These are phyloP conservation scores for Dillenia suffruticosa DNA, from an alignment of 164 flowering plant species.

Conservation along the genomic window DNA sequence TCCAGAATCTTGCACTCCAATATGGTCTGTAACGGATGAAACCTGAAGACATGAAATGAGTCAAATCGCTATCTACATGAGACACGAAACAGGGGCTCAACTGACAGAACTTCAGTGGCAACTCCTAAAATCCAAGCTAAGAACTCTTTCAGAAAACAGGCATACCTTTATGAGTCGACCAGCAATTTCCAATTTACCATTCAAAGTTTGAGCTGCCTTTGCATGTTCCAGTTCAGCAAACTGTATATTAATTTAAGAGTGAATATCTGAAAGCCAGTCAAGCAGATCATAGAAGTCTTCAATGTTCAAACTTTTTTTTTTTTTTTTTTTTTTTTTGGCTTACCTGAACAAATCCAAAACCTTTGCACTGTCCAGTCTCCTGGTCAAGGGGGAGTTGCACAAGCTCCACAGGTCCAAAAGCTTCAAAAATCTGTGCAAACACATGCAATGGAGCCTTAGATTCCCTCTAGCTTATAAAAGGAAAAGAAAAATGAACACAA, in stretches of 20 bases:
- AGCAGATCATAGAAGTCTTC: not conserved
- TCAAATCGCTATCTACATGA: not conserved
- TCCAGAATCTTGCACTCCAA: conserved; percentile 54
- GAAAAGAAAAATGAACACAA: not conserved
- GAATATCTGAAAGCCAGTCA: not conserved
- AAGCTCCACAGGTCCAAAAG: conserved; percentile 94
- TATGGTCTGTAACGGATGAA: conserved; percentile 92
- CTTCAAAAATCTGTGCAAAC: conserved; percentile 69
- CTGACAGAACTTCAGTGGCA: not conserved
- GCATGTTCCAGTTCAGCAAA: conserved; percentile 88
- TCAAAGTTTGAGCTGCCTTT: conserved; percentile 85
- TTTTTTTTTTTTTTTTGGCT: conserved; percentile 15
- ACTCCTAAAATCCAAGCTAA: not conserved
- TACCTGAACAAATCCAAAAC: conserved; percentile 94
- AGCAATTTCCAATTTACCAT: conserved; percentile 91
- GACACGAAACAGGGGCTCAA: not conserved
- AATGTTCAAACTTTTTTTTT: not conserved
- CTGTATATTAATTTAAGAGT: conserved; percentile 23
- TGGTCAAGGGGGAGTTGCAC: conserved; percentile 90
- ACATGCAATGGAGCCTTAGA: too few relatives aligned
- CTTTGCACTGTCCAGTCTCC: conserved; percentile 97
- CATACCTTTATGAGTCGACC: conserved; percentile 77
- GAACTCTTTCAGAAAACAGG: not conserved
- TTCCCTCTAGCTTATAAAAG: too few relatives aligned
- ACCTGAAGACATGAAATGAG: conserved; percentile 36